Percentiles rank a stretch among this genome's conserved stretches.
Conservation (phyloP, 1,139 yeast species). For the Hemisphaericaspora subhashii region DNA sequence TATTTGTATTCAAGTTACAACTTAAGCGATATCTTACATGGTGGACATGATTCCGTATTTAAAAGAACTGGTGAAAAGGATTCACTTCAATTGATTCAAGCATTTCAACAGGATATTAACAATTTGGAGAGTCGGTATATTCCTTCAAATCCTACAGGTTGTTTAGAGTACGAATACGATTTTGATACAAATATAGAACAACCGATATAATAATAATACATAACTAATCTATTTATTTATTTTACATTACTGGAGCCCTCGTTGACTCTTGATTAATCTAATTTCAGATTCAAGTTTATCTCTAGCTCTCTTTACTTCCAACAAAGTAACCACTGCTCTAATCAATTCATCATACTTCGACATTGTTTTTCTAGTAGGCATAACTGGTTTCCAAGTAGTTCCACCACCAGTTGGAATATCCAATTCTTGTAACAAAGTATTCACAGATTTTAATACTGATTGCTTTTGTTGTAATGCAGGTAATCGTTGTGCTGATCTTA, state of each 20-base stretch:
- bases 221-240: slow-evolving; percentile 10
- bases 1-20: not conserved
- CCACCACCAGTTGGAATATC: slow-evolving; percentile 66
- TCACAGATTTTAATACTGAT: slow-evolving; percentile 74
- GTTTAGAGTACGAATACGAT: slow-evolving; percentile 4
- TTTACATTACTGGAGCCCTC: slow-evolving; percentile 41
- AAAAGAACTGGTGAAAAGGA: not conserved
- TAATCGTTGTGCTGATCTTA: slow-evolving; percentile 64
- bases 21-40: not conserved
- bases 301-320: slow-evolving; percentile 83
- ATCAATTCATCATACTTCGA: slow-evolving; percentile 77
- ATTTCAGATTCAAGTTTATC: slow-evolving; percentile 87
- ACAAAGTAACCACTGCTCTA: slow-evolving; percentile 66
- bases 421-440: slow-evolving; percentile 72
- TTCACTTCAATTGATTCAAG: not conserved
- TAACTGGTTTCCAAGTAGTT: slow-evolving; percentile 65
- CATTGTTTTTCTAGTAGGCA: slow-evolving; percentile 85
- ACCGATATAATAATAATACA: slow-evolving; percentile 3
- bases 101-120: not conserved
- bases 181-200: slow-evolving; percentile 1
- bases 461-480: slow-evolving; percentile 51
- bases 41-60: not conserved
- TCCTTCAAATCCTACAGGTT: not conserved
- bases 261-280: slow-evolving; percentile 54
- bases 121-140: not conserved